A percentile compares a stretch with the other conserved stretches of the same genome.
These are phyloP conservation scores for Diaporthe destruens DNA, from an alignment of 2,329 filamentous ascomycete species.

Conservation along the genomic window DNA sequence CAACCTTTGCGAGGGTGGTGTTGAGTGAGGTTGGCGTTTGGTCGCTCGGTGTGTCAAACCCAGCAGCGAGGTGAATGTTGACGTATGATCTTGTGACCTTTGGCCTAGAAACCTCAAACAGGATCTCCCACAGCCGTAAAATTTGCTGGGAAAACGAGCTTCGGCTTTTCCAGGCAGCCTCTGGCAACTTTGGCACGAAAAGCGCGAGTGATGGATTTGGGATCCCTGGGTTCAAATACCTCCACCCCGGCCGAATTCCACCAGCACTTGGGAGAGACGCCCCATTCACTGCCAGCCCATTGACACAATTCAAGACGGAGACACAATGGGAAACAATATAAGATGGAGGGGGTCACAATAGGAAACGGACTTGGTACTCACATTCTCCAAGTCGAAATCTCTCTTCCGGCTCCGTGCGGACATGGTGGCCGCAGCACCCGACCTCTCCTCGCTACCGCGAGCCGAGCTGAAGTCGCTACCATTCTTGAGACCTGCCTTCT, in stretches of 20 bases:
- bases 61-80: neutral
- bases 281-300: neutral
- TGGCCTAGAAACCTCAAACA: neutral
- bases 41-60: constrained; percentile 3
- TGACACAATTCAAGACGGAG: neutral
- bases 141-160: neutral
- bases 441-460: constrained; percentile 83
- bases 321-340: constrained; percentile 19
- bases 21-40: constrained; percentile 5
- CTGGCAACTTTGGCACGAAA: neutral
- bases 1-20: neutral
- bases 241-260: constrained; percentile 10
- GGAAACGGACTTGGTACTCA: constrained; percentile 60
- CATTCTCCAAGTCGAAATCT: constrained; percentile 87
- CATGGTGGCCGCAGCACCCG: constrained; percentile 69
- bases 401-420: constrained; percentile 77
- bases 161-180: constrained; percentile 6
- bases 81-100: neutral
- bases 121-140: neutral
- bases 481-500: constrained; percentile 61
- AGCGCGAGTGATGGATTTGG: neutral
- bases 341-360: constrained; percentile 24
- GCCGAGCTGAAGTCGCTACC: constrained; percentile 73
- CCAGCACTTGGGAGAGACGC: neutral
- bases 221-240: neutral